phyloP scores from a whole-genome alignment of 2,329 filamentous ascomycete species.

The Nemania sp. region DNA sequence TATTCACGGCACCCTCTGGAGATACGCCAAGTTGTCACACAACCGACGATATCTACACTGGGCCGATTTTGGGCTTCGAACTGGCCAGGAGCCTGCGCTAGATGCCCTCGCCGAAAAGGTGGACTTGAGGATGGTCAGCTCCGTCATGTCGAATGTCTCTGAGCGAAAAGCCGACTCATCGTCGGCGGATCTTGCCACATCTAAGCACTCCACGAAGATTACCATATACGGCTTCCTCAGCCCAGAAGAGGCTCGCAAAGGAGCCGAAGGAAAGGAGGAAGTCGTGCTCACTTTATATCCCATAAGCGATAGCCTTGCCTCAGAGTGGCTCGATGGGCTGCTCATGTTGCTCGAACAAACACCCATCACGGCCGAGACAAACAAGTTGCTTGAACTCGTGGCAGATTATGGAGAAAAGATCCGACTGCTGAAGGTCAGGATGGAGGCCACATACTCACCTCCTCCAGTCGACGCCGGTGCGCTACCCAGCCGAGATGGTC shows the following conservation, averaged over 20 bases:
- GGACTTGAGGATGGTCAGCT: slow-evolving; percentile 84
- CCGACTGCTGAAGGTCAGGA: slow-evolving; percentile 83
- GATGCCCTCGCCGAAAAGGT: slow-evolving; percentile 79
- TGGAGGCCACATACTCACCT: slow-evolving; percentile 74
- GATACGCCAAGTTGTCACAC: slow-evolving; percentile 86
- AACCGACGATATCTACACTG: slow-evolving; percentile 91
- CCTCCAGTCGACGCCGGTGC: slow-evolving; percentile 70
- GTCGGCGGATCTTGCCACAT: slow-evolving; percentile 32
- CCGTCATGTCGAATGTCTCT: slow-evolving; percentile 90
- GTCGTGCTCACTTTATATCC: slow-evolving; percentile 84
- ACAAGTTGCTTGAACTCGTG: slow-evolving; percentile 82
- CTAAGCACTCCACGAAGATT: slow-evolving; percentile 74
- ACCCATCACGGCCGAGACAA: slow-evolving; percentile 96
- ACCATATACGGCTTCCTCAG: slow-evolving; percentile 78
- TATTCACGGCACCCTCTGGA: slow-evolving; percentile 64
- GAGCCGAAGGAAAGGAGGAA: slow-evolving; percentile 61
- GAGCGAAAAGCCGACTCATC: slow-evolving; percentile 51
- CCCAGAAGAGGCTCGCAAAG: slow-evolving; percentile 44
- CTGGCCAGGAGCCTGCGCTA: slow-evolving; percentile 67
- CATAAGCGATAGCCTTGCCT: slow-evolving; percentile 77
- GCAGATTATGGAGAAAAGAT: slow-evolving; percentile 93
- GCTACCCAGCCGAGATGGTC: slow-evolving; percentile 78
- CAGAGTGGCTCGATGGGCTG: slow-evolving; percentile 94
- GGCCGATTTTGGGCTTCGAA: slow-evolving; percentile 74
- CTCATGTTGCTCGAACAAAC: slow-evolving; percentile 94